These are phyloP conservation scores for Barnettozyma populi DNA, from an alignment of 805 yeast species.

Conservation along the genomic window DNA sequence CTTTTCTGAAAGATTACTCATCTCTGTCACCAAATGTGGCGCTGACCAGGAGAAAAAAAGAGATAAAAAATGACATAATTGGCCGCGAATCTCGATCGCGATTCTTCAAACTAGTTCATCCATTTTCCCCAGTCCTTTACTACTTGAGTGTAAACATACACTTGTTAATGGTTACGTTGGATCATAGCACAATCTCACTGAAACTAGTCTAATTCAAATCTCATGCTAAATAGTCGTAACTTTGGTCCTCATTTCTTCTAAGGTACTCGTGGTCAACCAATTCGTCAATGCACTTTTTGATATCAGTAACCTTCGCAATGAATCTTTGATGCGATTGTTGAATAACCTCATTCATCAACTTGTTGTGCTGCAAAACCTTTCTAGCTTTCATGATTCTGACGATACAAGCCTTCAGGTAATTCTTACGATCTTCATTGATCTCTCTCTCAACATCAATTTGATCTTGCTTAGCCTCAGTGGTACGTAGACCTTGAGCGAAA, in stretches of 20 bases:
- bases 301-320: slow-evolving; percentile 78
- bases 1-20: slow-evolving; percentile 1
- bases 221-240: slow-evolving; percentile 77
- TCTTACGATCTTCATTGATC: slow-evolving; percentile 79
- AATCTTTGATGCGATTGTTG: slow-evolving; percentile 78
- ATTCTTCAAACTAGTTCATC: too few species aligned
- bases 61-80: neutral
- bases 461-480: slow-evolving; percentile 57
- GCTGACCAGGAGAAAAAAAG: slow-evolving; percentile 2
- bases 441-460: slow-evolving; percentile 71
- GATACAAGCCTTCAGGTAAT: slow-evolving; percentile 85
- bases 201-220: neutral
- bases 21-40: neutral
- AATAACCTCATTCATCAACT: slow-evolving; percentile 80
- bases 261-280: slow-evolving; percentile 84
- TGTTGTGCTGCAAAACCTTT: slow-evolving; percentile 70
- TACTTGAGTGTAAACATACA: neutral
- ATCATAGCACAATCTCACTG: neutral
- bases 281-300: slow-evolving; percentile 79
- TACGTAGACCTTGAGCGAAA: slow-evolving; percentile 55
- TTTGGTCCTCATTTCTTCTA: slow-evolving; percentile 64
- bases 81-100: neutral
- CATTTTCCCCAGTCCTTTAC: too few species aligned
- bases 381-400: slow-evolving; percentile 96
- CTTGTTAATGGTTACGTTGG: too few species aligned